Evolutionary conservation across 2,329 filamentous ascomycete species (phyloP).

Genomic region (Lomentospora prolificans): DNA sequence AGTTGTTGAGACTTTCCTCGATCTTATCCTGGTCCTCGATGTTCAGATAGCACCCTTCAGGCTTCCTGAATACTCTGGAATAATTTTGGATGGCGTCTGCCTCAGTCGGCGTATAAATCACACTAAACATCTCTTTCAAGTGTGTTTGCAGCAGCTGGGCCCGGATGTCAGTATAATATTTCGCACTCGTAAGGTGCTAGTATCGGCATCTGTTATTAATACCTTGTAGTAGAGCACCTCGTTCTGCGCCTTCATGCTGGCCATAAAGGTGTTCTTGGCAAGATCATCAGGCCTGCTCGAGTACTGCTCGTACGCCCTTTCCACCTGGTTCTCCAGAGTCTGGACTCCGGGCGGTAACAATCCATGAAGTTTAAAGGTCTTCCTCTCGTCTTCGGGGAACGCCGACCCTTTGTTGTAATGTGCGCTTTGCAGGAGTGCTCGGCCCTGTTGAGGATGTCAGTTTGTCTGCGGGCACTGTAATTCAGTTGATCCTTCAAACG

Average conservation of each 20-base stretch:
- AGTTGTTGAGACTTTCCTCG: constrained; percentile 55
- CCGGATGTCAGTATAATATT: too few relatives aligned
- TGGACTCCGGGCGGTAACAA: constrained; percentile 64
- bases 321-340: constrained; percentile 64
- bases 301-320: constrained; percentile 76
- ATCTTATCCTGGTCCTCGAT: constrained; percentile 59
- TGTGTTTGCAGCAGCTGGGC: constrained; percentile 65
- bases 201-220: too few relatives aligned
- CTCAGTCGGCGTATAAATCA: constrained; percentile 90
- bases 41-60: constrained; percentile 74
- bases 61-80: constrained; percentile 64
- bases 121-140: constrained; percentile 75
- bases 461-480: too few relatives aligned
- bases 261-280: constrained; percentile 82
- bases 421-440: not conserved
- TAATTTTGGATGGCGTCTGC: constrained; percentile 82
- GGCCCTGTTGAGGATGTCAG: not conserved
- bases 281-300: constrained; percentile 50
- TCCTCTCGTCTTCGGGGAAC: constrained; percentile 60
- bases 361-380: constrained; percentile 59
- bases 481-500: too few relatives aligned
- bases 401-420: constrained; percentile 68
- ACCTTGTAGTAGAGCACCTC: constrained; percentile 72
- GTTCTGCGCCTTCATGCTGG: constrained; percentile 77
- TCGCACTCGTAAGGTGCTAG: not conserved